A percentile compares a stretch with the other conserved stretches of the same genome.
phyloP scores from a whole-genome alignment of 225 moss, liverwort and hornwort species.

The Polytrichum commune region DNA sequence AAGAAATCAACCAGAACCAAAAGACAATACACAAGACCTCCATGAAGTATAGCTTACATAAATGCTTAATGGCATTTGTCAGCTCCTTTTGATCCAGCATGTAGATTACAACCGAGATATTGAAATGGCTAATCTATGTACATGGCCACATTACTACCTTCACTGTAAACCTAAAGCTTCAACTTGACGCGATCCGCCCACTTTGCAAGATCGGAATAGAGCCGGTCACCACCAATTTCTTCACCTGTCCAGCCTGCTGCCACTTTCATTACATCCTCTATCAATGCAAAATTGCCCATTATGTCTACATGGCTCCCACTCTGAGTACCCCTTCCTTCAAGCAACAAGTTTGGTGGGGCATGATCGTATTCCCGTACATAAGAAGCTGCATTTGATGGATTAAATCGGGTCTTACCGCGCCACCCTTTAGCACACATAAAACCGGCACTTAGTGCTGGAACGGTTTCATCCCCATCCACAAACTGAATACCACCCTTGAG shows the following conservation, averaged over 20 bases:
- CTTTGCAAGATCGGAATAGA: slow-evolving; percentile 35
- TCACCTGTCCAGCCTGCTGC: slow-evolving; percentile 53
- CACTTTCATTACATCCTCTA: slow-evolving; percentile 53
- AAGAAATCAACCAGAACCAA: background rate
- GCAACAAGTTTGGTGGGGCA: slow-evolving; percentile 39
- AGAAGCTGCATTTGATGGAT: slow-evolving; percentile 33
- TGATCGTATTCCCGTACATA: slow-evolving; percentile 47
- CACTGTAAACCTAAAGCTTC: slow-evolving; percentile 15
- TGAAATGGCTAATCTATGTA: background rate
- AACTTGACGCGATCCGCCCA: slow-evolving; percentile 51
- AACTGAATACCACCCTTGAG: slow-evolving; percentile 60
- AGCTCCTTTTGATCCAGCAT: slow-evolving; percentile 5
- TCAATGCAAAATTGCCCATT: slow-evolving; percentile 61
- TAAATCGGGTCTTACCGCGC: slow-evolving; percentile 59
- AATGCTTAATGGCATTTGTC: slow-evolving; percentile 1
- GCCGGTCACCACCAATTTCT: slow-evolving; percentile 51
- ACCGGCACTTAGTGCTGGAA: slow-evolving; percentile 55
- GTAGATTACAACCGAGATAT: slow-evolving; percentile 1
- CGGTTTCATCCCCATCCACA: slow-evolving; percentile 62
- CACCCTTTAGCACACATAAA: slow-evolving; percentile 67
- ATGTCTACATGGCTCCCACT: slow-evolving; percentile 64
- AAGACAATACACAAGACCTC: background rate
- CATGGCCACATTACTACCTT: background rate
- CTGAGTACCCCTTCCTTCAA: slow-evolving; percentile 65
- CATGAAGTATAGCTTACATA: background rate